Evolutionary conservation across 192 early-diverging fungal genomes (phyloP).

Genomic region (Podila horticola): DNA sequence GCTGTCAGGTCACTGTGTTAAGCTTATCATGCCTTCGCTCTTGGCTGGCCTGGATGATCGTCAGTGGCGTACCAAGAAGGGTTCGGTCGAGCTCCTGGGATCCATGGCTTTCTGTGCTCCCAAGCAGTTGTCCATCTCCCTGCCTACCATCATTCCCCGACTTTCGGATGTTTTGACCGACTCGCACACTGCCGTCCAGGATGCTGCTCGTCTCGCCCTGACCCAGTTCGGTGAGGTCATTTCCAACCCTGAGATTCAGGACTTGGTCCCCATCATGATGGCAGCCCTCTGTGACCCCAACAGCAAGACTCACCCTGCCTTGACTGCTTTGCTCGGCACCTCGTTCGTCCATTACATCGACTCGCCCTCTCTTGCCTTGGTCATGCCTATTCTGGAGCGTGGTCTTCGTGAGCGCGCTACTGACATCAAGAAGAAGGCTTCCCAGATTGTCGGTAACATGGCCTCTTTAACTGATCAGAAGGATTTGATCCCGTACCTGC

Average conservation of each 20-base stretch:
- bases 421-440: slow-evolving; percentile 92
- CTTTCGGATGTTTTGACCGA: slow-evolving; percentile 93
- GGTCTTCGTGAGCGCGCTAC: slow-evolving; percentile 91
- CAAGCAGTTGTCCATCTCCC: slow-evolving; percentile 88
- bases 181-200: slow-evolving; percentile 91
- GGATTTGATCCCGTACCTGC: slow-evolving; percentile 93
- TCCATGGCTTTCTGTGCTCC: slow-evolving; percentile 97
- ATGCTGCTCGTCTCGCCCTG: slow-evolving; percentile 86
- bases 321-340: slow-evolving; percentile 89
- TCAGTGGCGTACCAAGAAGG: slow-evolving; percentile 98
- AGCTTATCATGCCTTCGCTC: slow-evolving; percentile 91
- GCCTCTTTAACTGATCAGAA: slow-evolving; percentile 91
- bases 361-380: slow-evolving; percentile 92
- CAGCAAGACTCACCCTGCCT: slow-evolving; percentile 81
- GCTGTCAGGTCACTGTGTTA: slow-evolving; percentile 95
- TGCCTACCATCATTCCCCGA: slow-evolving; percentile 93
- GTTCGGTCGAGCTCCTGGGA: slow-evolving; percentile 92
- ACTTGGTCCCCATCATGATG: slow-evolving; percentile 87
- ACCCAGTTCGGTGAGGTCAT: slow-evolving; percentile 94
- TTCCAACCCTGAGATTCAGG: slow-evolving; percentile 97
- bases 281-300: slow-evolving; percentile 91
- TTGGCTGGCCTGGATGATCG: slow-evolving; percentile 88
- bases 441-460: slow-evolving; percentile 99
- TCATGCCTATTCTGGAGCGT: slow-evolving; percentile 94
- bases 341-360: slow-evolving; percentile 99